phyloP scores from a whole-genome alignment of 306 rosid species.

The Boehmeria nivea region DNA sequence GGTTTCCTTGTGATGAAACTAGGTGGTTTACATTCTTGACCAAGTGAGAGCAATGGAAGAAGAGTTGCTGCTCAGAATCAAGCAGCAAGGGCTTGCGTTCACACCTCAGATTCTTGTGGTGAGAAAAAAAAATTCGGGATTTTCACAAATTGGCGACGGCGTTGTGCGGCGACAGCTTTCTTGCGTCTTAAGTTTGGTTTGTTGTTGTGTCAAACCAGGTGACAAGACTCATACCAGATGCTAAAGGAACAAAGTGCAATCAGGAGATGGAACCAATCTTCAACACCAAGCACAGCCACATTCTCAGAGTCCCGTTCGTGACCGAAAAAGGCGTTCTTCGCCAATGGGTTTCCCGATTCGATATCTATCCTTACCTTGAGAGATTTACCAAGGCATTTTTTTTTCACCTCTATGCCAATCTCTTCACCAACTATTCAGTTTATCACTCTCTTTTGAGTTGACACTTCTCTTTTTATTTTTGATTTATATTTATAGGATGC shows the following conservation, averaged over 20 bases:
- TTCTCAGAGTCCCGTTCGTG: slow-evolving; percentile 73
- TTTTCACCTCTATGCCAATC: background rate
- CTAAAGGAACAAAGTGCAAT: slow-evolving; percentile 43
- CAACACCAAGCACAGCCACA: slow-evolving; percentile 72
- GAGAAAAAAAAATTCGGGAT: slow-evolving; percentile 14
- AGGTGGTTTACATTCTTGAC: slow-evolving; percentile 91
- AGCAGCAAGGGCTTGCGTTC: slow-evolving; percentile 67
- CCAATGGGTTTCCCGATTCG: slow-evolving; percentile 89
- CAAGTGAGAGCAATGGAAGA: slow-evolving; percentile 89
- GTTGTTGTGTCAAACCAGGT: slow-evolving; percentile 19
- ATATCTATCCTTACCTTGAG: slow-evolving; percentile 80
- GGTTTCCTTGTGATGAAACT: background rate
- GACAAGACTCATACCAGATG: slow-evolving; percentile 45
- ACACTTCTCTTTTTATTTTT: background rate
- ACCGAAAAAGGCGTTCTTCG: slow-evolving; percentile 63
- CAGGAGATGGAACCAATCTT: slow-evolving; percentile 55
- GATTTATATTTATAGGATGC: slow-evolving; percentile 67
- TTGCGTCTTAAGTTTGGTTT: no score
- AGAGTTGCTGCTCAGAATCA: slow-evolving; percentile 58
- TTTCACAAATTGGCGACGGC: no score
- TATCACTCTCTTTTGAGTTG: background rate
- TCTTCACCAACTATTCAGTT: no score
- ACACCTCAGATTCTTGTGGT: slow-evolving; percentile 89
- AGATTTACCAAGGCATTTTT: slow-evolving; percentile 53
- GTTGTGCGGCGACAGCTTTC: no score